These are phyloP conservation scores for Gracilaria domingensis DNA, from an alignment of 23 red algal genomes.

Conservation along the genomic window DNA sequence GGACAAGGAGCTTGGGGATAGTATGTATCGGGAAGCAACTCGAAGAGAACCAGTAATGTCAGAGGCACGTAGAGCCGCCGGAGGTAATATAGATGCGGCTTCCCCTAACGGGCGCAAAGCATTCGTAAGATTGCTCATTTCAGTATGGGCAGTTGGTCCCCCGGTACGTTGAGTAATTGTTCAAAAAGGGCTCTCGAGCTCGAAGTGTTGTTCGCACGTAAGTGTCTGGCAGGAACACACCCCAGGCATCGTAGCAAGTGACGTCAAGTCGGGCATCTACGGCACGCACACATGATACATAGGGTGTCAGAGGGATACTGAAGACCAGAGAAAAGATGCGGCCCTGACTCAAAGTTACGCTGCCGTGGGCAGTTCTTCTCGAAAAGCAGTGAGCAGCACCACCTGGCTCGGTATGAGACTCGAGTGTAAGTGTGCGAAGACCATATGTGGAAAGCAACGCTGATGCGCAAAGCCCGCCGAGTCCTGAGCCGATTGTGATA, in stretches of 20 bases:
- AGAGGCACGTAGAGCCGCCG: constrained; percentile 55
- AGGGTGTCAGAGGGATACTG: constrained; percentile 55
- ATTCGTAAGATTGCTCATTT: constrained; percentile 33
- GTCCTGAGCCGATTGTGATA: constrained; percentile 76
- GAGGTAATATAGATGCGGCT: constrained; percentile 51
- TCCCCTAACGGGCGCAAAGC: constrained; percentile 45
- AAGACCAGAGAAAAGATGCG: constrained; percentile 71
- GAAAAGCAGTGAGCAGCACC: constrained; percentile 78
- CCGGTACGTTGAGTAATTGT: constrained; percentile 31
- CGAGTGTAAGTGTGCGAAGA: constrained; percentile 51
- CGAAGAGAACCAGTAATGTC: constrained; percentile 59
- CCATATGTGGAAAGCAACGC: constrained; percentile 68
- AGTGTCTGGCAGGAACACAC: constrained; percentile 44
- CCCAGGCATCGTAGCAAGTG: constrained; percentile 64
- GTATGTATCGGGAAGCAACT: constrained; percentile 26
- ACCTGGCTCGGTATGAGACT: constrained; percentile 65
- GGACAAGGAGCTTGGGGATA: background rate
- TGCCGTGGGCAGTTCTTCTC: constrained; percentile 33
- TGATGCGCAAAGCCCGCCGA: constrained; percentile 74
- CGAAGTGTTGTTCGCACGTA: constrained; percentile 34
- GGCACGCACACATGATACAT: constrained; percentile 61
- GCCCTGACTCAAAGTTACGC: constrained; percentile 70
- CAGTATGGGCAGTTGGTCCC: constrained; percentile 4
- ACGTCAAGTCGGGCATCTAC: constrained; percentile 39
- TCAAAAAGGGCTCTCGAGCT: constrained; percentile 40